These are phyloP conservation scores for Colletotrichum lupini DNA, from an alignment of 2,329 filamentous ascomycete genomes.

Conservation along the genomic window DNA sequence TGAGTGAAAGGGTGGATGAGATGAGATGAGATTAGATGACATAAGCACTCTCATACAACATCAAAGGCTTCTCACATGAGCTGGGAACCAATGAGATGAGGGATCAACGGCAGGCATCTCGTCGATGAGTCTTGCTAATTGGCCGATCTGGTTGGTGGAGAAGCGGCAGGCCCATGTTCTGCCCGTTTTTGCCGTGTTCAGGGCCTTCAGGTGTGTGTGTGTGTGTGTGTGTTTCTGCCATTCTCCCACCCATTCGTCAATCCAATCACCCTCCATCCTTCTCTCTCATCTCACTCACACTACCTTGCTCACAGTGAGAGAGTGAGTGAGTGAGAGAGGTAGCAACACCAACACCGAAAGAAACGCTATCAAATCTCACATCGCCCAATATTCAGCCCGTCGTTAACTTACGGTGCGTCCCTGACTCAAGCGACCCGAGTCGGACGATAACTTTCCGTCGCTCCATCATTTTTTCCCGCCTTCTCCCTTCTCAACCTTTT, in stretches of 20 bases:
- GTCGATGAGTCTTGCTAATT: constrained; percentile 3
- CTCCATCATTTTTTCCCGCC: background rate
- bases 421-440: background rate
- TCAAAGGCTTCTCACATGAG: constrained; percentile 2
- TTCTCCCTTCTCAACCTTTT: background rate
- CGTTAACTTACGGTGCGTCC: background rate
- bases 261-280: background rate
- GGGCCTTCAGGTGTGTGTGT: background rate
- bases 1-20: constrained; percentile 2
- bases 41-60: constrained; percentile 1
- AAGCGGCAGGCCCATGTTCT: background rate
- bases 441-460: background rate
- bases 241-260: background rate
- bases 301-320: background rate
- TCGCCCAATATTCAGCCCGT: background rate
- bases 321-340: background rate
- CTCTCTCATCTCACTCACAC: background rate
- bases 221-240: background rate
- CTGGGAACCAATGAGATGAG: constrained; percentile 21
- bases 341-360: background rate
- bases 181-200: background rate
- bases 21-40: constrained; percentile 1
- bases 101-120: constrained; percentile 32
- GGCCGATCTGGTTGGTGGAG: background rate
- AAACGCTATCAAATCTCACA: background rate